phyloP scores from a whole-genome alignment of 2,329 filamentous ascomycete genomes.

The Claviceps monticola region DNA sequence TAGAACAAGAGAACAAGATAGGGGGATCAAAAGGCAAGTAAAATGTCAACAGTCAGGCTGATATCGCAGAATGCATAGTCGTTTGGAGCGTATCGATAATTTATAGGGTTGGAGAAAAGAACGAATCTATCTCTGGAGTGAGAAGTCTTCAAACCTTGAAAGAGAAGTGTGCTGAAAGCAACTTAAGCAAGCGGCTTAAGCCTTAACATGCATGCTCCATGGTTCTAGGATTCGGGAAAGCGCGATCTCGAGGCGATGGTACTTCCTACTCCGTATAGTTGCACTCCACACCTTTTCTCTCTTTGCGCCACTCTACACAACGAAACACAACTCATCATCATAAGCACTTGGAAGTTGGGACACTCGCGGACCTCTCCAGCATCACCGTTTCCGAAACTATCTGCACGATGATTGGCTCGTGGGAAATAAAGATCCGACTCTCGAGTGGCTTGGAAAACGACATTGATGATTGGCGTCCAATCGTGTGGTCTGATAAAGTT shows the following conservation, averaged over 20 bases:
- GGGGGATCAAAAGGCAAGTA: not conserved
- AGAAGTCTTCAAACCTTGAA: not conserved
- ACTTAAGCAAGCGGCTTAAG: not conserved
- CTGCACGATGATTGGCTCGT: constrained; percentile 66
- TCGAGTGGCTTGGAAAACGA: constrained; percentile 79
- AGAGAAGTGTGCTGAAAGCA: not conserved
- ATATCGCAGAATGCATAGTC: not conserved
- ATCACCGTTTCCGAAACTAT: constrained; percentile 78
- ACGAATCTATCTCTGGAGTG: not conserved
- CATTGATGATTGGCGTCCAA: constrained; percentile 67
- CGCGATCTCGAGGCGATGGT: too few relatives aligned
- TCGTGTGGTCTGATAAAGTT: constrained; percentile 69
- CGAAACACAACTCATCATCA: too few relatives aligned
- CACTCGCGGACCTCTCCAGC: constrained; percentile 82
- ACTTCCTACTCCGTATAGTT: too few relatives aligned
- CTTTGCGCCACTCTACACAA: too few relatives aligned
- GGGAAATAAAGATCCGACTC: constrained; percentile 62
- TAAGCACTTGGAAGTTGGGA: constrained; percentile 30
- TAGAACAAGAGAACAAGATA: not conserved
- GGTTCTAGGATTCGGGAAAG: too few relatives aligned
- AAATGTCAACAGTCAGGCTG: not conserved
- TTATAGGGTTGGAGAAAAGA: not conserved
- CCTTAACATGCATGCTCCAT: not conserved
- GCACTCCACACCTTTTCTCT: too few relatives aligned
- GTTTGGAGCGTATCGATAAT: not conserved